Percentiles rank a stretch among this genome's conserved stretches.
phyloP scores from a whole-genome alignment of 306 rosid genomes.

The Vigna angularis region DNA sequence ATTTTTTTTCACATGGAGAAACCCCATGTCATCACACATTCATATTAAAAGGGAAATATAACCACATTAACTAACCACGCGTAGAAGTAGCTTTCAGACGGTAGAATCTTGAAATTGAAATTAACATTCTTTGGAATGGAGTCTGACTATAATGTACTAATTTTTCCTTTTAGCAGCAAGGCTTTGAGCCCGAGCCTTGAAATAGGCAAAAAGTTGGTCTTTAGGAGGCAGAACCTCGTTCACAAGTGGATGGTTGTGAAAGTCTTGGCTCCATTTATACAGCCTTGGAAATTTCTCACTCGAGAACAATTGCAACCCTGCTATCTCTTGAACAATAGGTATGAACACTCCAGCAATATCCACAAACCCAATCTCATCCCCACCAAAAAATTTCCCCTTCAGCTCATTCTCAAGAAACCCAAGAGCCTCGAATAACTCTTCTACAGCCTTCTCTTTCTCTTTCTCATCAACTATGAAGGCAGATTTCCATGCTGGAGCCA shows the following conservation, averaged over 20 bases:
- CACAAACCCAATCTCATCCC: conserved; percentile 38
- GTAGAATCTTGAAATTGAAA: not conserved
- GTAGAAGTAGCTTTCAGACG: not conserved
- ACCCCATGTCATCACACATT: not conserved
- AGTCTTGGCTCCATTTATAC: conserved; percentile 54
- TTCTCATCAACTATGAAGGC: not conserved
- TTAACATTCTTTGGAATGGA: not conserved
- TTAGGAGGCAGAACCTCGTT: conserved; percentile 53
- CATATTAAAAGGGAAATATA: not conserved
- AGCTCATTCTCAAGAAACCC: conserved; percentile 60
- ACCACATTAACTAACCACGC: not conserved
- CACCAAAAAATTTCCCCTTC: conserved; percentile 64
- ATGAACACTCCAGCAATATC: conserved; percentile 47
- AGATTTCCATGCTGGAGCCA: conserved; percentile 40
- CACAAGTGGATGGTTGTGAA: conserved; percentile 37
- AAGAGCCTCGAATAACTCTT: conserved; percentile 47
- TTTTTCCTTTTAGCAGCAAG: not conserved
- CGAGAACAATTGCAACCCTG: not conserved
- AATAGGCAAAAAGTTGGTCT: conserved; percentile 39
- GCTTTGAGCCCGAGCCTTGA: conserved; percentile 1
- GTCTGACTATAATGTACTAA: not conserved
- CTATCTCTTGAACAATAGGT: not conserved
- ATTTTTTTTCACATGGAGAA: not conserved
- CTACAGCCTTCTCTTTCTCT: conserved; percentile 45
- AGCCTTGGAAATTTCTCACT: conserved; percentile 54